phyloP scores from a whole-genome alignment of 139 green algal genomes.

The Ettlia oleoabundans region DNA sequence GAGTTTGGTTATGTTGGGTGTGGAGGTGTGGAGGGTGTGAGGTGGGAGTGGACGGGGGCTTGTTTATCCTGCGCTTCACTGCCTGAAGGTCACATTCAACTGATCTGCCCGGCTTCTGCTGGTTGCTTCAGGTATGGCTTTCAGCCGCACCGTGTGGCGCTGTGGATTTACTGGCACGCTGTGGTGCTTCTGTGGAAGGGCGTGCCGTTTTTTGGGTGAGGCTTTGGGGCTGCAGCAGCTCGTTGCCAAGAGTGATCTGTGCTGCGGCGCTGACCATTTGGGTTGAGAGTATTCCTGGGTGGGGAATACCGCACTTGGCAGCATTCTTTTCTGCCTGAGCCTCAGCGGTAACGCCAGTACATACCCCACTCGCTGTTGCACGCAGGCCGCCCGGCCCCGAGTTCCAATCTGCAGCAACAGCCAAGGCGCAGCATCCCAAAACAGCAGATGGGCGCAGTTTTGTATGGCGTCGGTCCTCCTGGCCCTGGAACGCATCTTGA shows the following conservation, averaged over 20 bases:
- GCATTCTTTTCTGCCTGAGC: no score
- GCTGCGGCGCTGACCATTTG: no score
- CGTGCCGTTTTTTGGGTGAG: slow-evolving; percentile 57
- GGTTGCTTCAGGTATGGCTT: slow-evolving; percentile 72
- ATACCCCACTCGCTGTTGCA: no score
- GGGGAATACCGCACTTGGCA: no score
- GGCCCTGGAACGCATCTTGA: slow-evolving; percentile 55
- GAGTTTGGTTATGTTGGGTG: background rate
- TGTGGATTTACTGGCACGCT: slow-evolving; percentile 94
- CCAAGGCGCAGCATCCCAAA: slow-evolving; percentile 37
- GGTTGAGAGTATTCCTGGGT: no score
- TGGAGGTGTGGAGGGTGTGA: background rate
- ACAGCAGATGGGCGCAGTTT: slow-evolving; percentile 42
- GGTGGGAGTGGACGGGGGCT: background rate
- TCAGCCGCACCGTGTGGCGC: slow-evolving; percentile 84
- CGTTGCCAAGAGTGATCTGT: no score
- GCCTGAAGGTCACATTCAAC: no score
- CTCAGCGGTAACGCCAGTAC: no score
- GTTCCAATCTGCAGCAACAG: slow-evolving; percentile 28
- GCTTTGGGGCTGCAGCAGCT: no score
- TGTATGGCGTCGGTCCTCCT: slow-evolving; percentile 55
- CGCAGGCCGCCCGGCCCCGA: slow-evolving; percentile 47
- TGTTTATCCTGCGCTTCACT: no score
- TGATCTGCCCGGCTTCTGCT: background rate
- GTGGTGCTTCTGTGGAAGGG: slow-evolving; percentile 78